A percentile compares a stretch with the other conserved stretches of the same genome.
Evolutionary conservation across 345 rosid species (phyloP).

Genomic region (Salix koriyanagi): DNA sequence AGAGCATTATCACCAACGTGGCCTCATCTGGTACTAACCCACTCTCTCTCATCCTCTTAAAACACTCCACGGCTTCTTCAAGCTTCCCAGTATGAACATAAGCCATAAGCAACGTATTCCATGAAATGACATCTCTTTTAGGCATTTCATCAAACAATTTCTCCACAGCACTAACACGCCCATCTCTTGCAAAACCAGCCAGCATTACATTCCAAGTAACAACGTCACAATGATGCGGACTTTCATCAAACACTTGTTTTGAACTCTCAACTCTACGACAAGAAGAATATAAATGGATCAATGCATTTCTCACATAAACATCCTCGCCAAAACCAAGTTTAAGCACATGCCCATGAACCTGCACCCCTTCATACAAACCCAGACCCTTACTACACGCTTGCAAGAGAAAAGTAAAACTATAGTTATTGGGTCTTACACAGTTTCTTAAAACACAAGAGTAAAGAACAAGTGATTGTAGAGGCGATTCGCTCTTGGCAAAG

Average conservation of each 20-base stretch:
- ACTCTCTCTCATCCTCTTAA: constrained; percentile 20
- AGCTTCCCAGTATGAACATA: constrained; percentile 32
- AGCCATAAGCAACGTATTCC: constrained; percentile 44
- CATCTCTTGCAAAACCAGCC: constrained; percentile 18
- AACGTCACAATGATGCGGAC: constrained; percentile 9
- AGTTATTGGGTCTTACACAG: constrained; percentile 13
- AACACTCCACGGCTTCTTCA: constrained; percentile 27
- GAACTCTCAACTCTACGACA: constrained; percentile 15
- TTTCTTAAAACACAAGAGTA: constrained; percentile 12
- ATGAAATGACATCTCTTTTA: constrained; percentile 34
- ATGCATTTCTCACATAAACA: constrained; percentile 24
- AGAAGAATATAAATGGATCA: constrained; percentile 28
- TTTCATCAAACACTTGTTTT: constrained; percentile 17
- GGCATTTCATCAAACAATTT: constrained; percentile 35
- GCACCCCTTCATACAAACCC: constrained; percentile 21
- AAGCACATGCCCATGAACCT: constrained; percentile 21
- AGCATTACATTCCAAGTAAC: constrained; percentile 19
- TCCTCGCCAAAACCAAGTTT: constrained; percentile 24
- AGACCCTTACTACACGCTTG: constrained; percentile 26
- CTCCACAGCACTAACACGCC: constrained; percentile 24
- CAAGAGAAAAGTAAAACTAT: constrained; percentile 25
- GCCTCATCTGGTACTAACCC: constrained; percentile 18
- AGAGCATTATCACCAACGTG: constrained; percentile 28
- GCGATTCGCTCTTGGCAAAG: constrained; percentile 17
- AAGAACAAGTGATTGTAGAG: constrained; percentile 12